Base-by-base conservation (phyloP, 2,329 filamentous ascomycete species). In the Zelopaecilomyces penicillatus region DNA sequence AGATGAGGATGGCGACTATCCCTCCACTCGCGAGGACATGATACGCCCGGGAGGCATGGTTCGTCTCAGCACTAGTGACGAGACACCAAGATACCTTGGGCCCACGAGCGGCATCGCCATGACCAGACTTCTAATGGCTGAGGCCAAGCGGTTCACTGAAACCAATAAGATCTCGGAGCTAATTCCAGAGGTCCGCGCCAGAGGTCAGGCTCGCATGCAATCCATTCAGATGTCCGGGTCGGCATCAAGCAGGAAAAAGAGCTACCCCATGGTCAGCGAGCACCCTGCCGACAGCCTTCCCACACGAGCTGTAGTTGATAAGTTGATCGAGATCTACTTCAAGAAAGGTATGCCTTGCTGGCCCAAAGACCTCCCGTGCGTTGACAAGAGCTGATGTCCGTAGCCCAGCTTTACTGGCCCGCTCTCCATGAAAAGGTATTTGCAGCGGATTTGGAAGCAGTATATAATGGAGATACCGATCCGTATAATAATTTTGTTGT, bases 21-120 rank as follows among this genome's bases (percentile, higher is more conserved):
- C 83, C 37, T 78, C 79, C 36, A 84, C 83, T 59, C 78, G 80
- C 26, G 91, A 96, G 63, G 82, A 93, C 54, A 85, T 96, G 65
- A 81, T 96, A 55, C 84, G 89, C 26, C 86, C 87, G 0, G 87
- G 87, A 26, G 90, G 89, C 28, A 78, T 91, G 53, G 87, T 97
- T 55, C 84, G 83, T 37, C 79, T 97, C 42, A 82, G 85, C 57
- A 87, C 91, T 56, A 82, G 83, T 45, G 88, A 95, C 61, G 91
- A 96, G 65, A 83, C 78, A 1, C 82, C 87, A 11, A 86, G 91
- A 50, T 97, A 93, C 61, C 72, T 98, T 3, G 93, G 93, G 0
- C 87, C 93, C 3, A 95, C 90, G 40, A 97, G 91, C 62, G 93
- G 91, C 48, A 95, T 96, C 57, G 87, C 89, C 59, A 95, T 97